These are phyloP conservation scores for Nemania diffusa DNA, from an alignment of 2,329 filamentous ascomycete species.

Conservation along the genomic window DNA sequence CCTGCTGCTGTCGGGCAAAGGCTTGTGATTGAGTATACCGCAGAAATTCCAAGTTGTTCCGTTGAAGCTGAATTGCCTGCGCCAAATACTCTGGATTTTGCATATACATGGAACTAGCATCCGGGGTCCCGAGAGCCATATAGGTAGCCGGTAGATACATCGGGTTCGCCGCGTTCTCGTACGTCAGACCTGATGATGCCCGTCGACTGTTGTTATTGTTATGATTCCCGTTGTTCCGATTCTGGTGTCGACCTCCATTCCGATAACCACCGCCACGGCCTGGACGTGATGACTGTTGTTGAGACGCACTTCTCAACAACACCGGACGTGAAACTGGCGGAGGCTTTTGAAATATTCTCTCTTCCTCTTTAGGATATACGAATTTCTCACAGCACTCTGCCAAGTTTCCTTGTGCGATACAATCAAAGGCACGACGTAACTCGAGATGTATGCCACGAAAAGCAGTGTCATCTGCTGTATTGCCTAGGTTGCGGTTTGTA, in stretches of 20 bases:
- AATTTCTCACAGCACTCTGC: conserved; percentile 88
- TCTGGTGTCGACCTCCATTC: conserved; percentile 58
- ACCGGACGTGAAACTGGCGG: conserved; percentile 64
- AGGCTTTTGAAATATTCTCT: conserved; percentile 69
- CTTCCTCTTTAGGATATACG: conserved; percentile 86
- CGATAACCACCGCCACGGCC: conserved; percentile 58
- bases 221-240: conserved; percentile 53
- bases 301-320: conserved; percentile 70
- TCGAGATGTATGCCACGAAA: conserved; percentile 92
- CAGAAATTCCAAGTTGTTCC: conserved; percentile 58
- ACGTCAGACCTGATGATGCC: conserved; percentile 64
- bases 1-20: conserved; percentile 58
- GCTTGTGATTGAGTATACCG: conserved; percentile 60
- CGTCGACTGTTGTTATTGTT: conserved; percentile 55
- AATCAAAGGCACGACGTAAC: conserved; percentile 85
- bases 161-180: conserved; percentile 56
- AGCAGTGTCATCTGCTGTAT: conserved; percentile 94
- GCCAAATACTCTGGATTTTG: conserved; percentile 55
- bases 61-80: conserved; percentile 57
- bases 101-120: conserved; percentile 61
- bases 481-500: conserved; percentile 85
- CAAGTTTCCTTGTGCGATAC: conserved; percentile 81
- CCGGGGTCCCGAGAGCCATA: conserved; percentile 57
- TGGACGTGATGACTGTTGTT: conserved; percentile 63
- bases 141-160: conserved; percentile 55